Evolutionary conservation across 176 grass and related monocot species (phyloP), one percentile per base, ranked within the genome.

Genomic region (Musa itinerans): DNA sequence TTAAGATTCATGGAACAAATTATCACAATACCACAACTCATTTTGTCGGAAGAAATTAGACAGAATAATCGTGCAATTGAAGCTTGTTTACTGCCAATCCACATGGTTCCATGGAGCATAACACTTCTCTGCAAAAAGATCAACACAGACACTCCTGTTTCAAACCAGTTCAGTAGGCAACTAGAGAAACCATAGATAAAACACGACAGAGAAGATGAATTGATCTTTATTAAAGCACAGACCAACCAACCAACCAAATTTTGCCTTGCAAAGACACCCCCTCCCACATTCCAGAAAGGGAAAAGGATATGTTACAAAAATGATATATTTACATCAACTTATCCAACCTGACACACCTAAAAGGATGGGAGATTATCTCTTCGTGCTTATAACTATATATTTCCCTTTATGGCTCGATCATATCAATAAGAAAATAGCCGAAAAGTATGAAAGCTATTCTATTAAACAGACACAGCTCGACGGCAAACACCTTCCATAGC

Each of bases 401-500:
- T 78, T 64, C 22, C 2, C 78, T 86, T 81, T 63, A 24, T 63
- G 84, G 73, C 75, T 48, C 54, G 80, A 83, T 86, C 76, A 76
- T 88, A 83, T 84, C 82, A 69, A 80, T 83, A 50, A 81, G 74
- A 76, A 51, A 79, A 80, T 76, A 22, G 62, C 68, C 54, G 43
- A 78, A 85, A 49, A 65, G 77, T 52, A 63, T 24, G 25, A 69
- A 43, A 65, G 64, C 53, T 62, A n/a, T 80, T 81, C 81, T 83
- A 91, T 74, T 88, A 79, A 82, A 87, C 84, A 0, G 88, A 93
- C 8, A 86, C 81, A 13, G 90, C 96, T 66, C 76, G 84, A 80
- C 79, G 66, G 82, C 90, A 99, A 72, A 99, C 96, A 16, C 72
- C 77, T 65, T 94, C 91, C 3, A 99, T 79, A 8, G 78, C 81